Evolutionary conservation across 495 filamentous ascomycete genomes (phyloP).

Genomic region (Penicillium herquei): DNA sequence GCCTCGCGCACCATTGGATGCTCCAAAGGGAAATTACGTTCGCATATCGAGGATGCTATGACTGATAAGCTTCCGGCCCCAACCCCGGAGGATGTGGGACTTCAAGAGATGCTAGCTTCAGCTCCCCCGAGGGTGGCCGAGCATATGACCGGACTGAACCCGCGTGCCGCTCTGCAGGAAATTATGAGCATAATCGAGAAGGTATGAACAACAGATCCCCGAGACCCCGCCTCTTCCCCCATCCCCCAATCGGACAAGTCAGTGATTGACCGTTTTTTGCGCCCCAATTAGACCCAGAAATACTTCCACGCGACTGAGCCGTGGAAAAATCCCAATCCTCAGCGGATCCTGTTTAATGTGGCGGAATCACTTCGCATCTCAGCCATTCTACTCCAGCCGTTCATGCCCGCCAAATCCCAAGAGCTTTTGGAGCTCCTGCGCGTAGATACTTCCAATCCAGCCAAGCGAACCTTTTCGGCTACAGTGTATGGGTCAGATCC

Average conservation of each 20-base stretch:
- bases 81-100: slow-evolving; percentile 27
- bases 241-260: slow-evolving; percentile 1
- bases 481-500: slow-evolving; percentile 60
- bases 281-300: slow-evolving; percentile 59
- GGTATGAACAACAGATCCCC: slow-evolving; percentile 29
- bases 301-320: slow-evolving; percentile 61
- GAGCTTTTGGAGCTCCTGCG: slow-evolving; percentile 75
- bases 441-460: slow-evolving; percentile 49
- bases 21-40: slow-evolving; percentile 62
- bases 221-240: background rate
- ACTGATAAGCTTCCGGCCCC: slow-evolving; percentile 29
- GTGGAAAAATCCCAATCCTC: slow-evolving; percentile 51
- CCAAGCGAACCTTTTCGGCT: slow-evolving; percentile 54
- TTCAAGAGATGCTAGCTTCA: slow-evolving; percentile 32
- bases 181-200: slow-evolving; percentile 63
- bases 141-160: slow-evolving; percentile 64
- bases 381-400: slow-evolving; percentile 86
- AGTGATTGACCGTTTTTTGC: slow-evolving; percentile 11
- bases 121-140: slow-evolving; percentile 41
- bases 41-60: slow-evolving; percentile 48
- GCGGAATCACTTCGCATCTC: slow-evolving; percentile 77
- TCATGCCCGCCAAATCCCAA: slow-evolving; percentile 77
- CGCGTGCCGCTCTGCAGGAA: slow-evolving; percentile 60
- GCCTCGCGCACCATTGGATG: slow-evolving; percentile 64
- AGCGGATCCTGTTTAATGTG: slow-evolving; percentile 62